Conservation (phyloP, 768 basidiomycete genomes). For the Cystobasidium onofrii region DNA sequence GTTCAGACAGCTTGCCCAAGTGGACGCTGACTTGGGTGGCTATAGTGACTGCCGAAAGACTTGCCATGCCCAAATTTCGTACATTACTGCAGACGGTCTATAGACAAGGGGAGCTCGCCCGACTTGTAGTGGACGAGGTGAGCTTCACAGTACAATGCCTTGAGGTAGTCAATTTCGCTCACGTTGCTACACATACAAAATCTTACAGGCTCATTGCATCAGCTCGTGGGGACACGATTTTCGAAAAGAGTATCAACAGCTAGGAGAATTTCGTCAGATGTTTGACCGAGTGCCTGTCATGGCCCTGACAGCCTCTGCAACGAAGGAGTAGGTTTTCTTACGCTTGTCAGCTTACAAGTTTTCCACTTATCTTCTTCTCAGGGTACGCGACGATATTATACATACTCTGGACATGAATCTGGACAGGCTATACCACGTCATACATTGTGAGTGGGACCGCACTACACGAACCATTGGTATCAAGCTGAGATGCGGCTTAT, state of each 20-base stretch:
- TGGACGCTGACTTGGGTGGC: neutral
- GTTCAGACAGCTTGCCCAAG: neutral
- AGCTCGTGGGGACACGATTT: conserved; percentile 58
- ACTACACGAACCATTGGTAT: neutral
- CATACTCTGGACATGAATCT: conserved; percentile 57
- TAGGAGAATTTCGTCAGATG: conserved; percentile 61
- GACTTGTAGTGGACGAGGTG: conserved; percentile 69
- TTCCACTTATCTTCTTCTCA: conserved; percentile 41
- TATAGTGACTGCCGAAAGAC: conserved; percentile 60
- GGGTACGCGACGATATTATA: conserved; percentile 68
- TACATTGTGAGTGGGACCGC: conserved; percentile 3
- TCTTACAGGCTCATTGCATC: conserved; percentile 46
- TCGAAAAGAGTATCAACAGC: conserved; percentile 61
- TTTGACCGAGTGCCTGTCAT: conserved; percentile 66
- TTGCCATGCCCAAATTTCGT: conserved; percentile 55
- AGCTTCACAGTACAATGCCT: neutral
- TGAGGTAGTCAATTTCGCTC: neutral
- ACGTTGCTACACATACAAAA: neutral
- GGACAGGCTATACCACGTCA: conserved; percentile 55
- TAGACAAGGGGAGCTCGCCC: conserved; percentile 56
- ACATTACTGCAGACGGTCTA: conserved; percentile 53
- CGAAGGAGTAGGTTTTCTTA: conserved; percentile 42
- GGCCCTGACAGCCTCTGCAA: conserved; percentile 79
- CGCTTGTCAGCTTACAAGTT: neutral
- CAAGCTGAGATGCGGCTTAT: conserved; percentile 44